phyloP scores from a whole-genome alignment of 2,329 filamentous ascomycete genomes.

The Sporothrix pallida region DNA sequence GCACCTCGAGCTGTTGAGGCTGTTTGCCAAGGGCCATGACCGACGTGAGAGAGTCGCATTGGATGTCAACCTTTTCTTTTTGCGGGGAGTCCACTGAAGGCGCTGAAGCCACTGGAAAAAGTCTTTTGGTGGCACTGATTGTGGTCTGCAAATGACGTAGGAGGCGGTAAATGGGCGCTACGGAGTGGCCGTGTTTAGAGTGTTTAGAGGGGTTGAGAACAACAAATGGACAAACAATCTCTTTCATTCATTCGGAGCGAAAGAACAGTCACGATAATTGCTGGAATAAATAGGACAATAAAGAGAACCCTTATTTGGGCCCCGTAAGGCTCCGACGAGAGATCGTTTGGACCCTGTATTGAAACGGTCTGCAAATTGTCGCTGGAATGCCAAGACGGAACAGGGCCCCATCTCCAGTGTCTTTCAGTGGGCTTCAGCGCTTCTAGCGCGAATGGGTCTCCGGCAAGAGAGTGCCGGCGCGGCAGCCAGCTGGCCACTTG shows the following conservation, averaged over 20 bases:
- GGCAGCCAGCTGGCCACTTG: not conserved
- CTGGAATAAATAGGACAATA: no score
- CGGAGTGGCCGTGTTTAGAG: not conserved
- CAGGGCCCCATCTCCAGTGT: not conserved
- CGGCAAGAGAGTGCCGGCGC: not conserved
- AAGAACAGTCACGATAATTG: not conserved
- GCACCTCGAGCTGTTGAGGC: not conserved
- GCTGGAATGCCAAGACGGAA: conserved; percentile 2
- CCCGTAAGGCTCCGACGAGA: not conserved
- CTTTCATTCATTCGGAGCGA: not conserved
- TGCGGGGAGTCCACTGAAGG: not conserved
- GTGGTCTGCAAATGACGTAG: conserved; percentile 8
- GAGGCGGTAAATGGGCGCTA: not conserved
- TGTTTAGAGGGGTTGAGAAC: not conserved
- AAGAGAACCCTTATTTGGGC: not conserved
- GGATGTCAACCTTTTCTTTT: no score
- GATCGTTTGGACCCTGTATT: not conserved
- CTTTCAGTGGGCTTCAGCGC: not conserved
- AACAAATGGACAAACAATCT: not conserved
- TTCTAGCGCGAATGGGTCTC: not conserved
- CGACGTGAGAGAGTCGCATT: not conserved
- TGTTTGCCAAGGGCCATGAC: conserved; percentile 20
- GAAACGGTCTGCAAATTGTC: not conserved
- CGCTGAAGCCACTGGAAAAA: not conserved
- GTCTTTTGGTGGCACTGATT: not conserved